These are phyloP conservation scores for Neurospora africana DNA, from an alignment of 495 filamentous ascomycete species.

Conservation along the genomic window DNA sequence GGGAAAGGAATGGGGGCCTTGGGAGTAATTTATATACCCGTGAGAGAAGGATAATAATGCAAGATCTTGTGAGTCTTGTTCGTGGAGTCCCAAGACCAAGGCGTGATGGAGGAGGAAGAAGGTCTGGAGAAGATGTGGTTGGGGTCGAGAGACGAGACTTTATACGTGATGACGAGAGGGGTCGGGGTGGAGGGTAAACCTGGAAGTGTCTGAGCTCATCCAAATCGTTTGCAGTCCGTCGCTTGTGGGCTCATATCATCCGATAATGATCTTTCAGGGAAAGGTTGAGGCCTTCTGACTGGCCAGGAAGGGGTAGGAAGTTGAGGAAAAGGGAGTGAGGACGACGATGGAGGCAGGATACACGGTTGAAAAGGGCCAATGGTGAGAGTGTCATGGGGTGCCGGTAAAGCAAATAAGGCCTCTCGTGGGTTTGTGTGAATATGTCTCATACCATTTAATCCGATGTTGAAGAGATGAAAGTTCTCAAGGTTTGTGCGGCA, in stretches of 20 bases:
- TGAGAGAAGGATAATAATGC: neutral
- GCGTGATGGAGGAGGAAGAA: neutral
- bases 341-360: neutral
- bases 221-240: neutral
- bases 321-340: neutral
- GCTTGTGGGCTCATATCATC: neutral
- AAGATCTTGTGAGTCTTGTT: neutral
- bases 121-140: neutral
- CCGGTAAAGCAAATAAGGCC: neutral
- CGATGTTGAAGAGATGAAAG: neutral
- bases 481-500: neutral
- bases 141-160: neutral
- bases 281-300: neutral
- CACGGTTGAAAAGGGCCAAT: neutral
- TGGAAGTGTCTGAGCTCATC: neutral
- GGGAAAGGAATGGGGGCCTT: neutral
- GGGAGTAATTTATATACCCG: neutral
- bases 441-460: neutral
- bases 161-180: neutral
- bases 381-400: neutral
- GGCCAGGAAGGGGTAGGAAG: neutral
- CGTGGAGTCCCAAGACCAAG: neutral
- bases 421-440: neutral
- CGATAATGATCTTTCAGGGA: neutral
- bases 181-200: neutral